Percentiles rank a stretch among this genome's conserved stretches.
Evolutionary conservation across 495 filamentous ascomycete genomes (phyloP).

Genomic region (Beverwykella pulmonaria): DNA sequence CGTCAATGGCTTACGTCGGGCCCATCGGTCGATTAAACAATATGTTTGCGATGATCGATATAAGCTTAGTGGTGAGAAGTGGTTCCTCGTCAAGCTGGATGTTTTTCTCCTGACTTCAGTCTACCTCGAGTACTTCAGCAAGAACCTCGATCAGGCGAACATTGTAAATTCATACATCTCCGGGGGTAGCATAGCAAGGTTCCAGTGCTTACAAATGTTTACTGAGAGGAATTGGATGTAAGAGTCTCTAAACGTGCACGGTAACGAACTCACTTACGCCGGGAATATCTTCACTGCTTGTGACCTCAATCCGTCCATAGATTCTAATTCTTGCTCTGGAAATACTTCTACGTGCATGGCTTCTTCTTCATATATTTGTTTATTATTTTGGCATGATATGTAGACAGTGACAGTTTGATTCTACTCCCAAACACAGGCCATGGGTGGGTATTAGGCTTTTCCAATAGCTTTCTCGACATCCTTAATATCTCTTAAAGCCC

Average conservation of each 20-base stretch:
- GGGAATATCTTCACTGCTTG: slow-evolving; percentile 40
- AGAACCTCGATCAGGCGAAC: slow-evolving; percentile 52
- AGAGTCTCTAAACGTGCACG: slow-evolving; percentile 60
- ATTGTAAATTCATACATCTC: slow-evolving; percentile 59
- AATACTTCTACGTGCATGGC: too few relatives aligned
- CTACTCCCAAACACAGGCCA: too few relatives aligned
- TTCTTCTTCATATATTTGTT: too few relatives aligned
- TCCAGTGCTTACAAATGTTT: neutral
- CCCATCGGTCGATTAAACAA: slow-evolving; percentile 18
- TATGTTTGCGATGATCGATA: slow-evolving; percentile 25
- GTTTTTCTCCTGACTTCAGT: slow-evolving; percentile 38
- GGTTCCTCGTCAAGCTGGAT: slow-evolving; percentile 42
- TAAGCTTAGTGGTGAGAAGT: slow-evolving; percentile 24
- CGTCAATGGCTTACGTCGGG: neutral
- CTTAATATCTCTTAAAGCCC: slow-evolving; percentile 7
- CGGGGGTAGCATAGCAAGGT: slow-evolving; percentile 35
- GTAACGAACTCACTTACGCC: slow-evolving; percentile 52
- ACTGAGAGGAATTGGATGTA: slow-evolving; percentile 48
- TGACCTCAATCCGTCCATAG: slow-evolving; percentile 35
- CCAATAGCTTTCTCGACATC: slow-evolving; percentile 2
- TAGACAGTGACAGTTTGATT: too few relatives aligned
- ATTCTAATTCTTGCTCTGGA: slow-evolving; percentile 3
- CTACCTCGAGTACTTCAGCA: slow-evolving; percentile 44
- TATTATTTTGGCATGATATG: too few relatives aligned
- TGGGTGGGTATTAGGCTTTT: too few relatives aligned